Base-by-base conservation (phyloP, 2,329 filamentous ascomycete genomes). In the Xenoacremonium recifei region DNA sequence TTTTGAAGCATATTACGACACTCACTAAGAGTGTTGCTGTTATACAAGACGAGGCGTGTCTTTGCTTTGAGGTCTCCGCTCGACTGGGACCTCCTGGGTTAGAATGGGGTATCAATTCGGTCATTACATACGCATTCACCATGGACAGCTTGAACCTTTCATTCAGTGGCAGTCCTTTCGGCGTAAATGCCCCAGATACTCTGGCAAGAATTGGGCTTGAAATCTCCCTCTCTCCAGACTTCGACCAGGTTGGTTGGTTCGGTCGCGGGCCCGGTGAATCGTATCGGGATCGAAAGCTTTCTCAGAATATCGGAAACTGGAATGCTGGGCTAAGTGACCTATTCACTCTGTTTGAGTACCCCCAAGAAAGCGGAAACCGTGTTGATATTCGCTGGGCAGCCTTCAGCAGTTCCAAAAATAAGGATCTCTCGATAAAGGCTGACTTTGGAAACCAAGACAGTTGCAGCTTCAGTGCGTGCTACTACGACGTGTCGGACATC, bases 301-400 rank as follows among this genome's bases (percentile, higher is more conserved):
- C 78, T 2, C 79, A 84, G 51, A 66, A 64, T 2, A 54, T 80
- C 0, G 80, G 75, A 2, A 66, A 77, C 30, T 80, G 69, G 60
- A 58, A 55, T 0, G 58, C 54, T 2, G 55, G 55, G 1, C 63
- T 82, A 2, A 66, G 69, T 1, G 69, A 74, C 1, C 67, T 87
- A 18, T 75, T 77, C 55, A 72, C 73, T 0, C 67, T 70, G 1
- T 86, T 85, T 52, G 84, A 87, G 15, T 80, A 80, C 17, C 84
- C 84, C 0, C 84, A 88, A 57, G 84, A 87, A 52, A 79, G 76
- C 39, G 80, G 80, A 2, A 87, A 87, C 58, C 69, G 79, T 12
- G 78, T 76, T 40, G 79, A 79, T 21, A 77, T 76, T 0, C 68
- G 77, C 6, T 86, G 79, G 76, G 61, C 85, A 4, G 62, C 64